Percentiles rank a stretch among this genome's conserved stretches.
phyloP scores from a whole-genome alignment of 371 early-diverging fungal genomes.

The Actinomortierella wolfii region DNA sequence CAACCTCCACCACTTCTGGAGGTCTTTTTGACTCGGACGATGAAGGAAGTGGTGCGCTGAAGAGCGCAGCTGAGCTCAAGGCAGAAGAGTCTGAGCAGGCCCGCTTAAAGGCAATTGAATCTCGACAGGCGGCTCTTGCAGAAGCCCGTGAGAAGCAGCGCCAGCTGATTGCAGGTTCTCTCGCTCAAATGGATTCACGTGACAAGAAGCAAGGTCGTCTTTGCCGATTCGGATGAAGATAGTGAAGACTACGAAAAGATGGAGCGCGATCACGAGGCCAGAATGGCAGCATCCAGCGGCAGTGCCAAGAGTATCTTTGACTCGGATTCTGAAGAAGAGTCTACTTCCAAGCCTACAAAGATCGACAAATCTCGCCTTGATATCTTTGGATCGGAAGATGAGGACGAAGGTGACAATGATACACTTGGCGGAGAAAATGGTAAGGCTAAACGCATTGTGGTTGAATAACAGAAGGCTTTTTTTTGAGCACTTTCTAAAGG shows the following conservation, averaged over 20 bases:
- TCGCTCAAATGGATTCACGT: constrained; percentile 40
- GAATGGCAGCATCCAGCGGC: constrained; percentile 29
- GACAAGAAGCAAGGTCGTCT: constrained; percentile 42
- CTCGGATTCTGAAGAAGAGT: constrained; percentile 45
- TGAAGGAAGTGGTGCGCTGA: constrained; percentile 10
- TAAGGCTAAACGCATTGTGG: too few species aligned
- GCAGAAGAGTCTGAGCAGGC: constrained; percentile 30
- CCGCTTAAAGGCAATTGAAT: constrained; percentile 33
- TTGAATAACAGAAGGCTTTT: too few species aligned
- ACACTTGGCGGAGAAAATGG: constrained; percentile 19
- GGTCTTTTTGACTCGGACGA: constrained; percentile 43
- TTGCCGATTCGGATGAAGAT: constrained; percentile 40
- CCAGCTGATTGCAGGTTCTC: constrained; percentile 31
- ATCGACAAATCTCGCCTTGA: constrained; percentile 5
- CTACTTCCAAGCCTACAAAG: background rate
- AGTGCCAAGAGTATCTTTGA: constrained; percentile 60
- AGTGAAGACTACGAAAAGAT: constrained; percentile 33
- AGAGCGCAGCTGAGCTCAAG: constrained; percentile 9
- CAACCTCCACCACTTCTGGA: constrained; percentile 15
- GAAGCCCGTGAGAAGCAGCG: constrained; percentile 29
- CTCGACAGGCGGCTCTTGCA: constrained; percentile 30
- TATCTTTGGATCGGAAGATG: constrained; percentile 43
- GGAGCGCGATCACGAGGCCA: constrained; percentile 33
- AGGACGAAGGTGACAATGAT: constrained; percentile 44
- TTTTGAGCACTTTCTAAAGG: background rate